Percentiles rank a stretch among this genome's conserved stretches.
Evolutionary conservation across 2,329 filamentous ascomycete species (phyloP).

Genomic region (Aspergillus awamori): DNA sequence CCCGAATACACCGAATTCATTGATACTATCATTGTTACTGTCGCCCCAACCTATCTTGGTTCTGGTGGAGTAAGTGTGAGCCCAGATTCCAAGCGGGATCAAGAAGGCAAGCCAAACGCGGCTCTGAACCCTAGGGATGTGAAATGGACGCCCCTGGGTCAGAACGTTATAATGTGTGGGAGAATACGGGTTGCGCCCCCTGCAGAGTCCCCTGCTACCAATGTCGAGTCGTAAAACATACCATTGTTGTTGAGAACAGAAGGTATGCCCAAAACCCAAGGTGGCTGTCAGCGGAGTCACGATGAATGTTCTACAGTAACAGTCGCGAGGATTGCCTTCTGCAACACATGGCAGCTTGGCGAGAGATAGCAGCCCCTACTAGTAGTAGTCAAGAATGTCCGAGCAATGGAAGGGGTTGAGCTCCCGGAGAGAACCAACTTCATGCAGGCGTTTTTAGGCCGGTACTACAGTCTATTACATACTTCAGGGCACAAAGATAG

Average conservation of each 20-base stretch:
- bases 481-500: too few relatives aligned
- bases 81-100: constrained; percentile 61
- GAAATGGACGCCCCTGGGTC: constrained; percentile 75
- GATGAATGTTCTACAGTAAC: not conserved
- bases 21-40: constrained; percentile 80
- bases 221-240: constrained; percentile 1
- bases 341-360: too few relatives aligned
- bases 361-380: too few relatives aligned
- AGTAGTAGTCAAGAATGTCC: too few relatives aligned
- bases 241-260: not conserved
- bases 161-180: constrained; percentile 82
- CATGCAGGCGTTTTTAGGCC: too few relatives aligned
- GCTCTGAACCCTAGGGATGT: constrained; percentile 68
- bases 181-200: constrained; percentile 45
- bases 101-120: constrained; percentile 57
- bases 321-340: too few relatives aligned
- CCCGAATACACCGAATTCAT: constrained; percentile 64
- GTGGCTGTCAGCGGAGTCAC: not conserved
- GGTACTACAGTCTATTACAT: too few relatives aligned
- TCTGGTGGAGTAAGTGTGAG: constrained; percentile 77
- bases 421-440: too few relatives aligned
- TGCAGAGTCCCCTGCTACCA: constrained; percentile 7
- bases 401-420: too few relatives aligned
- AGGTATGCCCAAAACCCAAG: not conserved
- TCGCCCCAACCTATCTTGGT: constrained; percentile 90